These are phyloP conservation scores for Cerrena zonata DNA, from an alignment of 1,284 basidiomycete genomes.

Conservation along the genomic window DNA sequence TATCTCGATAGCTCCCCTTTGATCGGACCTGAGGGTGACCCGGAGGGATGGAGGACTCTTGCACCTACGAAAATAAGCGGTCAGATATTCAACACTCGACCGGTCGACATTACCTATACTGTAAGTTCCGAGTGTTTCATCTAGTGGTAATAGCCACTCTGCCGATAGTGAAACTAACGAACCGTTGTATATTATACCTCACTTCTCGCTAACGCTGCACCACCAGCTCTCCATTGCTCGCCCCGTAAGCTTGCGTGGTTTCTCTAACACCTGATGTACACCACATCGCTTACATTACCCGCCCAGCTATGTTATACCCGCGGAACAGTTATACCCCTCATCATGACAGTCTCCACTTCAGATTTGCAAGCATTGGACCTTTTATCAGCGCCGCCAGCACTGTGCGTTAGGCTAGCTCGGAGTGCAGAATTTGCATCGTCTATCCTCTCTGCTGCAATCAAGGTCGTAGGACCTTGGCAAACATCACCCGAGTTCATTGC, in stretches of 20 bases:
- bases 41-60: conserved; percentile 43
- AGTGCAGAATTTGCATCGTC: conserved; percentile 13
- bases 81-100: conserved; percentile 37
- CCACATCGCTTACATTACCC: background rate
- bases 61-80: conserved; percentile 35
- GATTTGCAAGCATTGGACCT: conserved; percentile 21
- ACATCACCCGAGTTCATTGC: conserved; percentile 9
- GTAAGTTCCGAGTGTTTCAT: no score
- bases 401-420: conserved; percentile 14
- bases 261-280: background rate
- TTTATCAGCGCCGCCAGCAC: conserved; percentile 11
- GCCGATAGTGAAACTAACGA: no score
- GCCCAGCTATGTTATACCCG: conserved; percentile 20
- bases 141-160: no score
- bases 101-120: conserved; percentile 14
- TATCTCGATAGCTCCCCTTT: conserved; percentile 37
- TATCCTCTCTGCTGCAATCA: conserved; percentile 3
- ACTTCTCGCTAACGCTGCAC: no score
- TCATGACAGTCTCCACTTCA: conserved; percentile 11
- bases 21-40: conserved; percentile 41
- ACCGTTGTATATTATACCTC: no score
- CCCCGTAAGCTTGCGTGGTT: conserved; percentile 14
- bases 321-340: conserved; percentile 18
- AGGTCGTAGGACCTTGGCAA: conserved; percentile 3
- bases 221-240: conserved; percentile 18